Base-by-base conservation (phyloP, 2,329 filamentous ascomycete species). In the Lanzia echinophila region DNA sequence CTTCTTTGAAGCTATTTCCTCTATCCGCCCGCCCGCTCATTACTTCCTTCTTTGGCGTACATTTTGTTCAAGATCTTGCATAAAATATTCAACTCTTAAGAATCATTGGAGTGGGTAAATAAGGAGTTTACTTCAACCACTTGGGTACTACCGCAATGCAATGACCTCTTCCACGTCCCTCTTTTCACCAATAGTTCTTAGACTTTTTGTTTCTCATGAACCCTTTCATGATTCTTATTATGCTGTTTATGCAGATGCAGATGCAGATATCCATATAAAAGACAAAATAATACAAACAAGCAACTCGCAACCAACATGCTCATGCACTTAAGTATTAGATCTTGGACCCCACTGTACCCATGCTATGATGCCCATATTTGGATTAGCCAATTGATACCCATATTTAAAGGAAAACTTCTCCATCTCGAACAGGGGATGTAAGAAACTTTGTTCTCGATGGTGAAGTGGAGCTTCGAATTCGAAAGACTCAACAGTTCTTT, bases 371-470 rank as follows among this genome's bases (percentile, higher is more conserved):
- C 24, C 24, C 19, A 24, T n/a, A n/a, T 15, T 22, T 31, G 24
- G 28, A 33, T 47, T 17, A 33, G 32, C 33, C n/a, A 44, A 53
- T 36, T 22, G 19, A 48, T n/a, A 48, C 15, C 43, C 43, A 48
- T 17, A 44, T 34, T 53, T 34, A 43, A 53, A 24, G 22, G 17
- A 48, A 53, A 32, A 53, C 28, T 41, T 53, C 43, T 33, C 43
- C 43, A 53, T 53, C 42, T 41, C 44, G 34, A 38, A 47, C 24
- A 45, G 20, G 22, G 50, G 50, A 31, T 28, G 47, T 6, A 34
- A 24, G 50, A 7, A 24, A 33, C 17, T 46, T 41, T 15, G 36
- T 47, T 46, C 41, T 36, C n/a, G 42, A 46, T 17, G 45, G 50
- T 47, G 50, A 43, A 33, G 50, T 47, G 50, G 50, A 33, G 31